Percentiles rank a stretch among this genome's conserved stretches.
phyloP scores from a whole-genome alignment of 108 stramenopile species.

The Nannochloropsis granulata region DNA sequence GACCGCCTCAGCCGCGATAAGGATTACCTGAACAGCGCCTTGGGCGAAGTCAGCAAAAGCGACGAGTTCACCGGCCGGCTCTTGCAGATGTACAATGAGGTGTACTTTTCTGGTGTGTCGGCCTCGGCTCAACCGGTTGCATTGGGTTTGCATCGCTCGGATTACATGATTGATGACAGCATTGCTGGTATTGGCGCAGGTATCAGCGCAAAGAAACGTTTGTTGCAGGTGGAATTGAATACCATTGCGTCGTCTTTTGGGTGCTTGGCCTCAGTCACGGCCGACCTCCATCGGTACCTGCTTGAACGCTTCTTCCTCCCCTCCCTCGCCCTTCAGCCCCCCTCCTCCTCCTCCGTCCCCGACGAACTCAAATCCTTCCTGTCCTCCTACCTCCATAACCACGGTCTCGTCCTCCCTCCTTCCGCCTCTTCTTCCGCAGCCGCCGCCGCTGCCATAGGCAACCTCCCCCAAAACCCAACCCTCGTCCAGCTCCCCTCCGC shows the following conservation, averaged over 20 bases:
- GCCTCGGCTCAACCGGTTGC: constrained; percentile 39
- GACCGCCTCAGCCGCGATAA: constrained; percentile 63
- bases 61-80: constrained; percentile 72
- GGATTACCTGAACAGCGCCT: constrained; percentile 40
- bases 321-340: constrained; percentile 52
- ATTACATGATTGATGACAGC: constrained; percentile 81
- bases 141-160: constrained; percentile 74
- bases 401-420: background rate
- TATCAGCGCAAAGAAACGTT: background rate
- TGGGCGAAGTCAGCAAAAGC: constrained; percentile 19
- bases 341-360: constrained; percentile 50
- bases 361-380: constrained; percentile 44
- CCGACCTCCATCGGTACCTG: constrained; percentile 15
- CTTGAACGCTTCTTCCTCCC: constrained; percentile 42
- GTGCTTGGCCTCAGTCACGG: constrained; percentile 23
- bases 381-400: constrained; percentile 50
- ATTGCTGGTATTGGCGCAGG: background rate
- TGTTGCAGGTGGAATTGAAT: constrained; percentile 84
- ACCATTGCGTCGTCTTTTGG: constrained; percentile 92
- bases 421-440: background rate
- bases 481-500: constrained; percentile 53
- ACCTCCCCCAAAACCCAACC: constrained; percentile 58
- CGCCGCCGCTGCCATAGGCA: background rate
- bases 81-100: constrained; percentile 48
- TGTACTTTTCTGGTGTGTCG: constrained; percentile 17